phyloP scores from a whole-genome alignment of 148 eudicot species.

The Persicaria maculosa region DNA sequence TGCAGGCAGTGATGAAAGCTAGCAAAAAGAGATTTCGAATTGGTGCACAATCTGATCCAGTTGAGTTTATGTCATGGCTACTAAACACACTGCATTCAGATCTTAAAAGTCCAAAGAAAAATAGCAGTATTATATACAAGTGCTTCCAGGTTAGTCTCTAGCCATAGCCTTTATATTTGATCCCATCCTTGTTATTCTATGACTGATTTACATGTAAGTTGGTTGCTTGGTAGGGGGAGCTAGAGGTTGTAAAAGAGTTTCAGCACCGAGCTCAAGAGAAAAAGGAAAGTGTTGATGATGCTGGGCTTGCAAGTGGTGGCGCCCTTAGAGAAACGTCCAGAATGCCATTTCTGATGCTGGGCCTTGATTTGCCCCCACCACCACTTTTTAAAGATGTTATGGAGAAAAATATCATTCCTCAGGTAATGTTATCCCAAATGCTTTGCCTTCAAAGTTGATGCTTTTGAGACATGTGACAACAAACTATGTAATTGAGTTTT shows the following conservation, averaged over 20 bases:
- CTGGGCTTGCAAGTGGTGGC: slow-evolving; percentile 32
- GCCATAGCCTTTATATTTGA: neutral
- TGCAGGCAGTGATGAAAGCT: slow-evolving; percentile 96
- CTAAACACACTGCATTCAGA: slow-evolving; percentile 72
- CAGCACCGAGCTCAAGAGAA: slow-evolving; percentile 6
- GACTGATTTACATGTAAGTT: slow-evolving; percentile 12
- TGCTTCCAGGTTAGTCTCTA: slow-evolving; percentile 74
- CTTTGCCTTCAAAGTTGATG: neutral
- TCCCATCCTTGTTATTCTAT: slow-evolving; percentile 2
- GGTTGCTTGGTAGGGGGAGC: slow-evolving; percentile 56
- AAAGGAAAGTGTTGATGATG: slow-evolving; percentile 13
- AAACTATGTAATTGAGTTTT: neutral
- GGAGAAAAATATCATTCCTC: slow-evolving; percentile 96
- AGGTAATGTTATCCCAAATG: slow-evolving; percentile 37
- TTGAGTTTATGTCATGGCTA: slow-evolving; percentile 97
- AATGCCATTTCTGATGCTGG: slow-evolving; percentile 94
- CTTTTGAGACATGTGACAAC: neutral
- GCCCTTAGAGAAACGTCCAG: slow-evolving; percentile 53
- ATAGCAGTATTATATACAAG: slow-evolving; percentile 66
- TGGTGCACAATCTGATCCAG: slow-evolving; percentile 90
- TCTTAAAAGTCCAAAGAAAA: slow-evolving; percentile 60
- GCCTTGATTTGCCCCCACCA: slow-evolving; percentile 94
- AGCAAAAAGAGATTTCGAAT: slow-evolving; percentile 81
- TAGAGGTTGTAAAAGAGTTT: slow-evolving; percentile 70
- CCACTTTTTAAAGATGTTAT: slow-evolving; percentile 90